Evolutionary conservation across 371 early-diverging fungal species (phyloP).

Genomic region (Syncephalastrum racemosum): DNA sequence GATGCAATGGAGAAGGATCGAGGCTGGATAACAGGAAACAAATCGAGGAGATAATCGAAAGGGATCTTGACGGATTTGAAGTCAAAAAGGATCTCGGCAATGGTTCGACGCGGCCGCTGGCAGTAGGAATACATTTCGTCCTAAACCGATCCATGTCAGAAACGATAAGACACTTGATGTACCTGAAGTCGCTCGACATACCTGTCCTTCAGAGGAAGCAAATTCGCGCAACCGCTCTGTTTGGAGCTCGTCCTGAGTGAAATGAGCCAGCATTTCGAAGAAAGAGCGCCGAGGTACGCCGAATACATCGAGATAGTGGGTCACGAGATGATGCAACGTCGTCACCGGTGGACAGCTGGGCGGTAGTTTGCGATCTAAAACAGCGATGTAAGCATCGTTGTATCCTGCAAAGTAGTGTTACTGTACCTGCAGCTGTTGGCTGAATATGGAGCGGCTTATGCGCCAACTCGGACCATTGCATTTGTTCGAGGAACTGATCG

Average conservation of each 20-base stretch:
- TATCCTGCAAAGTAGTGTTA: background rate
- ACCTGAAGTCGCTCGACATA: constrained; percentile 10
- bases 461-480: constrained; percentile 73
- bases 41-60: constrained; percentile 78
- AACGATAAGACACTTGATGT: background rate
- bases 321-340: constrained; percentile 72
- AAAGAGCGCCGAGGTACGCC: constrained; percentile 87
- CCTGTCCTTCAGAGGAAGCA: constrained; percentile 75
- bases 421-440: constrained; percentile 37
- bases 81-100: constrained; percentile 83
- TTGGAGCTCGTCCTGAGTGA: constrained; percentile 70
- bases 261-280: constrained; percentile 83
- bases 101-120: constrained; percentile 74
- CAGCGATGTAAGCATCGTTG: background rate
- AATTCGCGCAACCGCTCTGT: constrained; percentile 83
- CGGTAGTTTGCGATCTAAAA: constrained; percentile 43
- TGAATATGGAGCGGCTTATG: constrained; percentile 61
- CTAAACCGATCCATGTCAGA: constrained; percentile 23
- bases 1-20: constrained; percentile 86
- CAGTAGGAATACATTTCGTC: constrained; percentile 88
- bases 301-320: constrained; percentile 76
- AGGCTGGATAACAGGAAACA: constrained; percentile 76
- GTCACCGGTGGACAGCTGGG: constrained; percentile 45
- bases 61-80: constrained; percentile 75
- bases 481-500: constrained; percentile 61